Base-by-base conservation (phyloP, 257 asterid species). In the Craterostigma plantagineum region DNA sequence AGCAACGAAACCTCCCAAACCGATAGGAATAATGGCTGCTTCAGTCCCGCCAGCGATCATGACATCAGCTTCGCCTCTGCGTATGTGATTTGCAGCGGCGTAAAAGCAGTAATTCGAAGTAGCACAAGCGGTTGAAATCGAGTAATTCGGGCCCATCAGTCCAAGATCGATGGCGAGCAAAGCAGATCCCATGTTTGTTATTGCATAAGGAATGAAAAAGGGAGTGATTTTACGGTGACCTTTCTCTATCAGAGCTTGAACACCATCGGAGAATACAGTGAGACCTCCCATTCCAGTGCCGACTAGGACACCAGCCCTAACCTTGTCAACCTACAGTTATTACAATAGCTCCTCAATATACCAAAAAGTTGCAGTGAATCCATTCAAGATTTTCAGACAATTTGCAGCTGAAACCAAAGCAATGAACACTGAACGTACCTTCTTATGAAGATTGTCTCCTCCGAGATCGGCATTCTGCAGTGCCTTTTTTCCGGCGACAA, bases 31-130 rank as follows among this genome's bases (percentile, higher is more conserved):
- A 33, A 76, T 65, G 42, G 62, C 64, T 43, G 90, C 82, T 58
- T 76, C 90, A 33, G 79, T 64, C 46, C 83, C 90, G 64, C 90
- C 90, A 38, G 70, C 77, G 38, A 76, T 27, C 83, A 76, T 72
- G 53, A 76, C 11, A 64, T 76, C 90, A 53, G 90, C 83, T 46
- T 72, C 83, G 46, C 90, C 83, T 18, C 64, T 46, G 14, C 75
- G 72, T 16, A 70, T 77, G 70, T 77, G 91, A 65, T 73, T 73
- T 7, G 91, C 83, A 52, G 91, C 83, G 27, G 73, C 77, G 12
- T 67, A 63, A 46, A 77, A 73, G 54, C 91, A 77, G 48, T 69
- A 73, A 61, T 77, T 77, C 34, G 83, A 62, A 30, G 91, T 77
- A 4, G 83, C 83, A 47, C 91, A 77, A 45, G 91, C 91, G 12